Base-by-base conservation (phyloP, 257 asterid species). In the Capsicum rhomboideum region DNA sequence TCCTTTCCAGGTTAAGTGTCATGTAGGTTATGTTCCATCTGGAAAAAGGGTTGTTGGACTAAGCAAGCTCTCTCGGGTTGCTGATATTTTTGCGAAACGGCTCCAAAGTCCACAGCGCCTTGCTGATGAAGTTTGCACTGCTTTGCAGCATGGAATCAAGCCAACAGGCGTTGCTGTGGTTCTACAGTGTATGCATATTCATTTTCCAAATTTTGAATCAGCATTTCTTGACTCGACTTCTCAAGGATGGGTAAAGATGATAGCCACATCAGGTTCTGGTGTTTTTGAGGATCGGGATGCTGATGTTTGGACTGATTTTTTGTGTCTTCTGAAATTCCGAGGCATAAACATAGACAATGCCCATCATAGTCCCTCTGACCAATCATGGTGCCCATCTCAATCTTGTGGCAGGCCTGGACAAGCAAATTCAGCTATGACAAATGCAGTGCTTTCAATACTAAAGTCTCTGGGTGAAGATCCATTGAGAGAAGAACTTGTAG, bases 1-100 rank as follows among this genome's bases (percentile, higher is more conserved):
- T 34, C 99, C 99, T 0, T 96, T 96, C 90, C 98, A 93, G 82
- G 92, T 96, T 40, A 94, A 92, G 87, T 96, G 99, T 56, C 98
- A 96, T 7, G 91, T 96, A 21, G 98, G 99, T 46, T 96, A 96
- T 49, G 91, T 96, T 40, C 98, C 99, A 5, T 92, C 98, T 2
- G 94, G 95, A 40, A 93, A 92, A 37, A 90, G 92, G 54, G 98
- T 96, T 7, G 91, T 96, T 52, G 99, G 99, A 79, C 90, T 96
- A 52, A 96, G 99, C 91, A 96, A 96, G 85, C 93, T 96, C 83
- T 94, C 98, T 34, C 92, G 99, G 56, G 99, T 94, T 10, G 93
- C 99, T 64, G 97, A 94, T 80, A 90, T 92, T 55, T 96, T 91
- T 50, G 97, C 97, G 2, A 96, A 94, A 85, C 97, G 97, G 6